A percentile compares a stretch with the other conserved stretches of the same genome.
Evolutionary conservation across 2,329 filamentous ascomycete species (phyloP).

Genomic region (Pseudogymnoascus sp.): DNA sequence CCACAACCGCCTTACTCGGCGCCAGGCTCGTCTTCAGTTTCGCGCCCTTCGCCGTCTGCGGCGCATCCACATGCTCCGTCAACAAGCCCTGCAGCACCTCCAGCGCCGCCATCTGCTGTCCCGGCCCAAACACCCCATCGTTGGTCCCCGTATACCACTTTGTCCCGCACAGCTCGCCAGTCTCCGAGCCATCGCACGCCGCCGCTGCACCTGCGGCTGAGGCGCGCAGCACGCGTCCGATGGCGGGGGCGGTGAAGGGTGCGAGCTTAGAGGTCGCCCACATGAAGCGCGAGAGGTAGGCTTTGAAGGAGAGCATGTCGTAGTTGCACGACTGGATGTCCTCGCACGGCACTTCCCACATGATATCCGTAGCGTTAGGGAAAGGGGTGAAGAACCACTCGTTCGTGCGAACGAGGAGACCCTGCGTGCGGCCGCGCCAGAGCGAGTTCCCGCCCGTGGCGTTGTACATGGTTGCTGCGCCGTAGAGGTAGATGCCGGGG

Average conservation of each 20-base stretch:
- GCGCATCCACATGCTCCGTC: conserved; percentile 35
- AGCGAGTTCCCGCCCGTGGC: conserved; percentile 41
- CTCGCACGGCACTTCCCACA: conserved; percentile 64
- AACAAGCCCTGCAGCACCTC: conserved; percentile 56
- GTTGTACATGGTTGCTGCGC: conserved; percentile 57
- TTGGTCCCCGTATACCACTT: conserved; percentile 54
- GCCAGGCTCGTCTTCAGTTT: background rate
- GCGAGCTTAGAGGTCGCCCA: conserved; percentile 50
- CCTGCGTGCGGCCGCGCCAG: conserved; percentile 47
- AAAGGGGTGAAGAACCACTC: conserved; percentile 46
- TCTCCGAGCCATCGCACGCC: conserved; percentile 48
- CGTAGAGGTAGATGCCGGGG: conserved; percentile 58
- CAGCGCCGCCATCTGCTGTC: conserved; percentile 58
- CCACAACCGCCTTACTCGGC: background rate
- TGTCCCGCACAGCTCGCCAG: conserved; percentile 49
- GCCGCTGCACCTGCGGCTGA: conserved; percentile 49
- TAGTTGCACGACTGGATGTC: conserved; percentile 46
- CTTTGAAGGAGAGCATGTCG: conserved; percentile 63
- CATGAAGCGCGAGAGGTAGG: conserved; percentile 57
- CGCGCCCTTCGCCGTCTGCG: conserved; percentile 24
- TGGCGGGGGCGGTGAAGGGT: conserved; percentile 42
- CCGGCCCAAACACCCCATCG: conserved; percentile 48
- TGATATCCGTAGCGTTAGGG: conserved; percentile 47
- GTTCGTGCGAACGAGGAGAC: conserved; percentile 43
- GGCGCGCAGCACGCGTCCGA: conserved; percentile 42